Conservation (phyloP, 306 rosid species). For the Cajanus cajan region DNA sequence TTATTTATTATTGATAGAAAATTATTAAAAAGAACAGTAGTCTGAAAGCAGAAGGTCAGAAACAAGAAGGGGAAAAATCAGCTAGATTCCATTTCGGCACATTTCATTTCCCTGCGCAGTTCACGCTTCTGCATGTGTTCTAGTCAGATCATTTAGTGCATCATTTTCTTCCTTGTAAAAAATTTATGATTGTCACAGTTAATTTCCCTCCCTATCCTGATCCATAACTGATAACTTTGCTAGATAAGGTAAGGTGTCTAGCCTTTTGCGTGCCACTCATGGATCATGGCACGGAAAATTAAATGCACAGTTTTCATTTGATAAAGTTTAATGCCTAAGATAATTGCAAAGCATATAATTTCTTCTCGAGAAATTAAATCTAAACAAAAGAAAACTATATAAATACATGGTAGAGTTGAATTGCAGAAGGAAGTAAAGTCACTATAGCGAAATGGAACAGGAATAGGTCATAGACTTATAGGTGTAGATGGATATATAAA, state of each 20-base stretch:
- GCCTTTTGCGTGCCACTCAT: conserved; percentile 7
- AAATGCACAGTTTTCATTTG: background rate
- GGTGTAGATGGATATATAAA: background rate
- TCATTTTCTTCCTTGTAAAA: conserved; percentile 19
- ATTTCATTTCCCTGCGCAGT: conserved; percentile 29
- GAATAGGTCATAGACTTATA: background rate
- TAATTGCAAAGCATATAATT: background rate
- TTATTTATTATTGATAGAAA: background rate
- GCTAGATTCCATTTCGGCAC: conserved; percentile 33
- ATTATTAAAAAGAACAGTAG: background rate
- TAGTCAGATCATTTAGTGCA: conserved; percentile 29
- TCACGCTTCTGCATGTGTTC: conserved; percentile 43
- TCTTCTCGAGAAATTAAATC: background rate
- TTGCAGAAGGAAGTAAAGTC: background rate
- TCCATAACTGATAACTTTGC: conserved; percentile 39
- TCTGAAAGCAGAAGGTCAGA: background rate
- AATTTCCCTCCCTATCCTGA: conserved; percentile 6
- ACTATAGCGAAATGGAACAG: conserved; percentile 7
- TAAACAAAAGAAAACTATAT: background rate
- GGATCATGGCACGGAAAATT: conserved; percentile 16
- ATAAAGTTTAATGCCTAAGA: background rate
- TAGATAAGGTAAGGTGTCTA: background rate
- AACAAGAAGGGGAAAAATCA: background rate
- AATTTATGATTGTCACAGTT: conserved; percentile 5
- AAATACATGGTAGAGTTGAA: background rate